Evolutionary conservation across 345 rosid genomes (phyloP), one percentile per base, ranked within the genome.

Genomic region (Geranium brycei): DNA sequence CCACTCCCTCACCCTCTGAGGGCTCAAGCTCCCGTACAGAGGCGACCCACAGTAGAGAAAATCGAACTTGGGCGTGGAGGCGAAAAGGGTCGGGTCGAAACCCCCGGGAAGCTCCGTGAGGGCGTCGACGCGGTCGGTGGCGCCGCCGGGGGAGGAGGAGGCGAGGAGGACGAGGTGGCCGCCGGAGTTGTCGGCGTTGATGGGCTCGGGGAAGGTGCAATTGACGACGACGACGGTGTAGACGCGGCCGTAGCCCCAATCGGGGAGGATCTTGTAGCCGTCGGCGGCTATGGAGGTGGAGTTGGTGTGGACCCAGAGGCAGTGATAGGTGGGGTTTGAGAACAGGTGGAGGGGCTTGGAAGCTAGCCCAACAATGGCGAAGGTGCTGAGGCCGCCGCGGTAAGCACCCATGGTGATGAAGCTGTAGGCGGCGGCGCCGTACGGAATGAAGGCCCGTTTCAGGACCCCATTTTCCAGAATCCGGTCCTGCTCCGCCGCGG

Each of bases 171-270:
- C 31, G 23, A 91, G 75, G 11, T 66, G 79, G 3, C 98, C 98
- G 2, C 98, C 98, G 63, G 84, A 76, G 64, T 91, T 89, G 51
- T 77, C 76, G 17, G 62, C 19, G 68, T 91, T 91, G 17, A 87
- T 76, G 23, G 83, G 71, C 16, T 64, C 31, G 0, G 84, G 11
- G 76, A 91, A 91, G 7, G 91, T 87, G 64, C 98, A 91, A 76
- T 87, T 89, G 28, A 91, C 85, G 12, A 91, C 84, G 15, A 91
- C 86, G 18, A 79, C 91, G 0, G 97, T 87, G 86, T 89, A 92
- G 63, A 89, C 86, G 13, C 90, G 87, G 55, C 98, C 98, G 62
- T 87, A 89, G 0, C 96, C 96, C 98, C 98, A 91, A 53, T 91
- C 98, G 5, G 98, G 95, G 28, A 92, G 80, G 72, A 86, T 80